Base-by-base conservation (phyloP, 768 basidiomycete genomes). In the Russula brevipes region DNA sequence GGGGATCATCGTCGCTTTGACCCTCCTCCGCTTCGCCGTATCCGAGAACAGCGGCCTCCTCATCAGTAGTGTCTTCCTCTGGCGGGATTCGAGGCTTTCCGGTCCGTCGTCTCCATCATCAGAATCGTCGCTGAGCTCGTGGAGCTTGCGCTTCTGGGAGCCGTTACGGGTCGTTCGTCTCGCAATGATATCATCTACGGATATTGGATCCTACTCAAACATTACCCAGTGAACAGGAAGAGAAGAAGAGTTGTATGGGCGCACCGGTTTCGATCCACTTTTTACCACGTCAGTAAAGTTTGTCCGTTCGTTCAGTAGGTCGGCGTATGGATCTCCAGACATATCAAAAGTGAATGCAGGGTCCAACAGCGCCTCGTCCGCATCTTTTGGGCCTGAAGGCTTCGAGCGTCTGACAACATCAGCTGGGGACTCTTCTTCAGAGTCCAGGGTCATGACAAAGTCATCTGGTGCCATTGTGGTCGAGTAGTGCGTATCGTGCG, bases 101-200 rank as follows among this genome's bases (percentile, higher is more conserved):
- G 51, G 4, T 38, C 36, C 47, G 24, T 55, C 42, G 39, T 24
- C 49, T 16, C 38, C 38, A 36, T 50, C 47, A 33, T 35, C 39
- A 7, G 46, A 54, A 17, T 50, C 31, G 12, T 54, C 57, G 24
- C 31, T 12, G 33, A 38, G 75, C 5, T 69, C 69, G 4, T 72
- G 74, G 55, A 85, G 75, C 76, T 91, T 91, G 59, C 91, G 83
- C 71, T 94, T 90, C 9, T 76, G 73, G 57, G 75, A 74, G 35
- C 70, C 68, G 39, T 66, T 69, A 66, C 73, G 67, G 61, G 85
- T 69, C 70, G 78, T 82, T 69, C 85, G 81, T 60, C 88, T 82
- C 55, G 86, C 86, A 73, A 98, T 95, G 64, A 98, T 95, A 70
- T 96, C 92, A 73, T 96, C 89, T 10, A 98, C 87, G 50, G 88